Conservation (phyloP, 2,329 filamentous ascomycete genomes). For the Xylaria sp. region DNA sequence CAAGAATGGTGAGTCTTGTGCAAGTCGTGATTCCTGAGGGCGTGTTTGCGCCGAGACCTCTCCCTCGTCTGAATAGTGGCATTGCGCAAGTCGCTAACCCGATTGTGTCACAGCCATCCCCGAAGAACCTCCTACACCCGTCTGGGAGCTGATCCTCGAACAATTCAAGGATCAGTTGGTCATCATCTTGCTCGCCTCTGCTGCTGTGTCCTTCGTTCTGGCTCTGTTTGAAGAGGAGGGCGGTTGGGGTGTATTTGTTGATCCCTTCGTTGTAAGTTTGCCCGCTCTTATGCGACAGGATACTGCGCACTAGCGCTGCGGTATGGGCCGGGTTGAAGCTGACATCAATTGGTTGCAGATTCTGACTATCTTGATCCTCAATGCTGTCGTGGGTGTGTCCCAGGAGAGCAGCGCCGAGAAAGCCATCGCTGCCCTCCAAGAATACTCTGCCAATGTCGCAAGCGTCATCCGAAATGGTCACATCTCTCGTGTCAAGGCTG, state of each 20-base stretch:
- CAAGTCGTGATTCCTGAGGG: background rate
- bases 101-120: conserved; percentile 45
- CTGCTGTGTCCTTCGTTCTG: conserved; percentile 86
- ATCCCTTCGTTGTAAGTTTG: conserved; percentile 79
- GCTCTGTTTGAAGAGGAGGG: conserved; percentile 90
- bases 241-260: conserved; percentile 95
- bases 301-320: background rate
- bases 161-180: conserved; percentile 99
- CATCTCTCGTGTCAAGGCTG: conserved; percentile 81
- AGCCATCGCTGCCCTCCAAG: conserved; percentile 93
- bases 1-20: conserved; percentile 55
- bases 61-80: background rate
- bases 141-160: conserved; percentile 95
- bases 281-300: conserved; percentile 1
- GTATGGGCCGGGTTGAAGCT: conserved; percentile 11
- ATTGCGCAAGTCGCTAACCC: conserved; percentile 14
- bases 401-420: conserved; percentile 99
- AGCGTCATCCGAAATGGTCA: conserved; percentile 84
- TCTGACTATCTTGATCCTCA: conserved; percentile 91
- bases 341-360: conserved; percentile 54
- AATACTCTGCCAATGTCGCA: conserved; percentile 98
- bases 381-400: conserved; percentile 93
- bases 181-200: conserved; percentile 87
- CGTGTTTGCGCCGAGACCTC: conserved; percentile 13
- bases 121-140: conserved; percentile 89